Evolutionary conservation across 495 filamentous ascomycete genomes (phyloP).

Genomic region (Opeltia flavorubescens): DNA sequence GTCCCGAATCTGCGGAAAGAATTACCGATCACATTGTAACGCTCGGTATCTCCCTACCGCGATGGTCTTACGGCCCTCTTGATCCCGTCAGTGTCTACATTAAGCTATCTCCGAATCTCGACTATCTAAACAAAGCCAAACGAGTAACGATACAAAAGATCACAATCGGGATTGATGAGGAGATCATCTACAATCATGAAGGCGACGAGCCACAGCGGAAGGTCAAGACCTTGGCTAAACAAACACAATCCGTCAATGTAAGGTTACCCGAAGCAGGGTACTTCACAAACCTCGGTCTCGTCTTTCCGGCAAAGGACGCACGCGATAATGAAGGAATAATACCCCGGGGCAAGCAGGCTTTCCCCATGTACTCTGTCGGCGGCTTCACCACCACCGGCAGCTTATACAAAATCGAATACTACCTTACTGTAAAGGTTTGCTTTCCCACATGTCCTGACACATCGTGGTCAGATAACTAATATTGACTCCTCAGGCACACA

Average conservation of each 20-base stretch:
- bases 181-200: conserved; percentile 94
- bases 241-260: conserved; percentile 64
- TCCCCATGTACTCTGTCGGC: conserved; percentile 75
- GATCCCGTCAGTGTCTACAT: conserved; percentile 95
- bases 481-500: conserved; percentile 49
- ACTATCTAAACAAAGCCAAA: conserved; percentile 78
- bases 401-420: conserved; percentile 97
- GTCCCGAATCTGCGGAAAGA: conserved; percentile 72
- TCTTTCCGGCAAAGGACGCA: conserved; percentile 83
- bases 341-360: conserved; percentile 68
- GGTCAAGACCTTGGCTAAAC: conserved; percentile 69
- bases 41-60: conserved; percentile 74
- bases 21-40: conserved; percentile 86
- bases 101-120: conserved; percentile 78
- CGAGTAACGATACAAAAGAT: conserved; percentile 91
- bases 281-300: conserved; percentile 76
- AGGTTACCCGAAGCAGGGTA: conserved; percentile 81
- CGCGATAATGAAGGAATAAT: conserved; percentile 81
- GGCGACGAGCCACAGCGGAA: conserved; percentile 94
- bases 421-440: conserved; percentile 78
- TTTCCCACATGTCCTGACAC: neutral
- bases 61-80: conserved; percentile 92
- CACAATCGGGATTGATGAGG: conserved; percentile 87
- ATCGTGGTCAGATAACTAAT: neutral
- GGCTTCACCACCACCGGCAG: conserved; percentile 90